Evolutionary conservation across 2,329 filamentous ascomycete species (phyloP).

Genomic region (Pseudodiploospora longispora): DNA sequence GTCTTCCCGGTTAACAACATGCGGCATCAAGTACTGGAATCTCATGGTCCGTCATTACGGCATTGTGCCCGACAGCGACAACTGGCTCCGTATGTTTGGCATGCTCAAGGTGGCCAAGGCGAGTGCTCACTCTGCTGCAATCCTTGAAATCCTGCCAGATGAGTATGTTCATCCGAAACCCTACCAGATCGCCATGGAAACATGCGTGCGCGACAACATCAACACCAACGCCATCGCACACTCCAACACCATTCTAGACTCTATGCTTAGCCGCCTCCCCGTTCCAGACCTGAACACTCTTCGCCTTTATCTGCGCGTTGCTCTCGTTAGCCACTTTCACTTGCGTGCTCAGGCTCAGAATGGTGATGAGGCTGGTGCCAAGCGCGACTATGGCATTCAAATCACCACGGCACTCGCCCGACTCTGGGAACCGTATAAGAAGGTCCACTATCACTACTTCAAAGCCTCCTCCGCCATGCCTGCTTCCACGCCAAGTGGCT

Average conservation of each 20-base stretch:
- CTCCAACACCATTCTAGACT: slow-evolving; percentile 55
- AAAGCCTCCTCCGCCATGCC: slow-evolving; percentile 14
- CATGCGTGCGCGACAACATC: slow-evolving; percentile 67
- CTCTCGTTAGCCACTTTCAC: slow-evolving; percentile 38
- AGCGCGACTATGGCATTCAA: slow-evolving; percentile 40
- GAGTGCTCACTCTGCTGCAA: slow-evolving; percentile 50
- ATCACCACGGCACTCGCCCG: slow-evolving; percentile 41
- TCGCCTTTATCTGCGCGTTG: slow-evolving; percentile 48
- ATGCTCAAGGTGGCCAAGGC: slow-evolving; percentile 58
- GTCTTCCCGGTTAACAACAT: slow-evolving; percentile 49
- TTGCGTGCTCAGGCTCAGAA: slow-evolving; percentile 24
- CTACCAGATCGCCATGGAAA: slow-evolving; percentile 65
- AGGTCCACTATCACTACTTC: slow-evolving; percentile 29
- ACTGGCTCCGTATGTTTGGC: slow-evolving; percentile 61
- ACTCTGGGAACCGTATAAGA: slow-evolving; percentile 42
- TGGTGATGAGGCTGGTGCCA: slow-evolving; percentile 26
- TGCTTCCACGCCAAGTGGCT: too few species aligned
- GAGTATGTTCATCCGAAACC: slow-evolving; percentile 39
- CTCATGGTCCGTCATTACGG: slow-evolving; percentile 52
- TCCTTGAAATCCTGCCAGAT: slow-evolving; percentile 49
- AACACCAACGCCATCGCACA: slow-evolving; percentile 62
- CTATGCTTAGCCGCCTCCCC: slow-evolving; percentile 42
- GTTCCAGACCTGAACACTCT: slow-evolving; percentile 44
- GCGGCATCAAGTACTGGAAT: slow-evolving; percentile 73
- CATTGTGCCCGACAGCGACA: slow-evolving; percentile 64